Evolutionary conservation across 75 land plant genomes (phyloP).

Genomic region (Picea glauca): DNA sequence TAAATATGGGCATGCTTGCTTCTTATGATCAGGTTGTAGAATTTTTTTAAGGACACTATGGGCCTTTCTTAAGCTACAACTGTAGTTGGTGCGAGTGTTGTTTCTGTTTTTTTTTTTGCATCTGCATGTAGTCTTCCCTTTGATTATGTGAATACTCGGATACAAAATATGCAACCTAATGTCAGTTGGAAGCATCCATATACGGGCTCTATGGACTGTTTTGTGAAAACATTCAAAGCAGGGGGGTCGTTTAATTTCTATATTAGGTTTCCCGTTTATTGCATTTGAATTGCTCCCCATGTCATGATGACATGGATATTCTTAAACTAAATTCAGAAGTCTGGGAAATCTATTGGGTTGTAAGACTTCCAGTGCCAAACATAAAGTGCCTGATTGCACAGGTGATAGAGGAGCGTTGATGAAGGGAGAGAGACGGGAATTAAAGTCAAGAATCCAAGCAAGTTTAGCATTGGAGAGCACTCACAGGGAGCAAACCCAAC

Average conservation of each 20-base stretch:
- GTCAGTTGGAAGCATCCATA: constrained; percentile 85
- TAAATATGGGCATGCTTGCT: constrained; percentile 99
- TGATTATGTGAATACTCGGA: constrained; percentile 95
- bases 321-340: constrained; percentile 87
- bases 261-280: constrained; percentile 95
- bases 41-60: constrained; percentile 63
- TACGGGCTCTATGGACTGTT: constrained; percentile 85
- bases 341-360: constrained; percentile 55
- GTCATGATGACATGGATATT: constrained; percentile 99
- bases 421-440: too few species aligned
- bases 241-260: constrained; percentile 92
- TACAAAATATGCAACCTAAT: constrained; percentile 99
- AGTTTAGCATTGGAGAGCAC: too few species aligned
- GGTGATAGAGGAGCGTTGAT: too few species aligned
- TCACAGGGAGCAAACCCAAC: too few species aligned
- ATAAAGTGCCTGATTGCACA: too few species aligned
- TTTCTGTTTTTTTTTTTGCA: constrained; percentile 84
- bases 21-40: constrained; percentile 93
- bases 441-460: too few species aligned
- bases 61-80: constrained; percentile 62
- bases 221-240: constrained; percentile 68
- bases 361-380: constrained; percentile 13
- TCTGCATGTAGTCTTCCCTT: constrained; percentile 95
- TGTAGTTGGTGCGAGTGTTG: constrained; percentile 93
- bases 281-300: constrained; percentile 95